Evolutionary conservation across 345 rosid genomes (phyloP).

Genomic region (Eutrema heterophyllum): DNA sequence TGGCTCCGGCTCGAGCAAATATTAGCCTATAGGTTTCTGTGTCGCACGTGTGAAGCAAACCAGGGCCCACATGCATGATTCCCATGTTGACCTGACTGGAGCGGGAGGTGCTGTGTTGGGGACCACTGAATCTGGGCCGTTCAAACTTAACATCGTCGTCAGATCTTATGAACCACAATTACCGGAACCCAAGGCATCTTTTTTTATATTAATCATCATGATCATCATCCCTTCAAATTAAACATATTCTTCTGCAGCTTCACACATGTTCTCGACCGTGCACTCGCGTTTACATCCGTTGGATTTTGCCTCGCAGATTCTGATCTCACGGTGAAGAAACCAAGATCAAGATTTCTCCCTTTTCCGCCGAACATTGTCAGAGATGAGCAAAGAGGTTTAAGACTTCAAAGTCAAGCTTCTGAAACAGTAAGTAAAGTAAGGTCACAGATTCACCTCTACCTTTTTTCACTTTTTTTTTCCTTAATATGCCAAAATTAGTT

Average conservation of each 20-base stretch:
- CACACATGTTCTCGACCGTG: conserved; percentile 1
- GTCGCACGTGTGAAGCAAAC: conserved; percentile 14
- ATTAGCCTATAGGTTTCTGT: neutral
- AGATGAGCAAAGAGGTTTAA: neutral
- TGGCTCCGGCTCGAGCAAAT: conserved; percentile 2
- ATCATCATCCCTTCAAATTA: neutral
- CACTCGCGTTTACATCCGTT: conserved; percentile 1
- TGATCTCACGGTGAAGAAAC: conserved; percentile 13
- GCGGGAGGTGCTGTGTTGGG: conserved; percentile 1
- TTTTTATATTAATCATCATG: neutral
- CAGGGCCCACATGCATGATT: conserved; percentile 20
- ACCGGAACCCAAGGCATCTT: conserved; percentile 10
- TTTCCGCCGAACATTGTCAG: conserved; percentile 22
- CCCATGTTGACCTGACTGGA: conserved; percentile 28
- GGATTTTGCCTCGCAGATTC: neutral
- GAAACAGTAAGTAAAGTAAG: conserved; percentile 16
- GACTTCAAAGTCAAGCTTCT: conserved; percentile 14
- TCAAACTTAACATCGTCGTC: conserved; percentile 7
- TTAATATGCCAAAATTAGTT: neutral
- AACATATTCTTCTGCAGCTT: neutral
- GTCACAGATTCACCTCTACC: conserved; percentile 10
- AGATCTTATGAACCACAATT: conserved; percentile 12
- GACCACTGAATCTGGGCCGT: conserved; percentile 26
- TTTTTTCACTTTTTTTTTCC: neutral
- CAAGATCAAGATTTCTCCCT: neutral